Conservation (phyloP, 805 yeast genomes). For the Suhomyces vadensis region DNA sequence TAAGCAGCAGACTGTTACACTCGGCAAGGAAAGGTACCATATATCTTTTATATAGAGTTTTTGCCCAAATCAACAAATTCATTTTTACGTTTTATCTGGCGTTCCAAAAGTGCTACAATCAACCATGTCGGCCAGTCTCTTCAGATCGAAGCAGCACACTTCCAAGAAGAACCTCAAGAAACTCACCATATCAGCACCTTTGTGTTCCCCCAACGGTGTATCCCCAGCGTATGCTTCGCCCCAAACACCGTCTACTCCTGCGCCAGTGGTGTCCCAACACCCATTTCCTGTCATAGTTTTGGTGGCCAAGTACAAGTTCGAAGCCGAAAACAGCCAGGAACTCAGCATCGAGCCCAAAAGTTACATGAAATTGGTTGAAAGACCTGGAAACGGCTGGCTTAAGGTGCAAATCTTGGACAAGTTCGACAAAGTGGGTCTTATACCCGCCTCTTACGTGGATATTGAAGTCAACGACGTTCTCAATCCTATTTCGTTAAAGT, state of each 20-base stretch:
- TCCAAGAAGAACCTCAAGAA: slow-evolving; percentile 28
- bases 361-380: slow-evolving; percentile 31
- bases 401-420: slow-evolving; percentile 30
- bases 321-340: slow-evolving; percentile 28
- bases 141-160: slow-evolving; percentile 21
- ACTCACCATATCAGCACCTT: slow-evolving; percentile 28
- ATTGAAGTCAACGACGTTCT: slow-evolving; percentile 39
- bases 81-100: neutral
- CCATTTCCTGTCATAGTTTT: slow-evolving; percentile 26
- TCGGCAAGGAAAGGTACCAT: slow-evolving; percentile 3
- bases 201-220: slow-evolving; percentile 8
- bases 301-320: slow-evolving; percentile 32
- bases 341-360: slow-evolving; percentile 28
- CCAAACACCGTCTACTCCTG: slow-evolving; percentile 9
- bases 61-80: slow-evolving; percentile 2
- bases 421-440: slow-evolving; percentile 25
- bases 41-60: neutral
- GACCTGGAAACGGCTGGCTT: slow-evolving; percentile 45
- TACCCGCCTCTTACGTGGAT: slow-evolving; percentile 42
- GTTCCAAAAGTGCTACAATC: neutral
- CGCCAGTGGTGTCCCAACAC: slow-evolving; percentile 11
- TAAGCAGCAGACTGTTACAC: slow-evolving; percentile 2
- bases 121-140: slow-evolving; percentile 24
- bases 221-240: slow-evolving; percentile 9
- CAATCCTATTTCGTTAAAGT: slow-evolving; percentile 32